Base-by-base conservation (phyloP, 176 grass and related monocot genomes). In the Chrysopogon serrulatus region DNA sequence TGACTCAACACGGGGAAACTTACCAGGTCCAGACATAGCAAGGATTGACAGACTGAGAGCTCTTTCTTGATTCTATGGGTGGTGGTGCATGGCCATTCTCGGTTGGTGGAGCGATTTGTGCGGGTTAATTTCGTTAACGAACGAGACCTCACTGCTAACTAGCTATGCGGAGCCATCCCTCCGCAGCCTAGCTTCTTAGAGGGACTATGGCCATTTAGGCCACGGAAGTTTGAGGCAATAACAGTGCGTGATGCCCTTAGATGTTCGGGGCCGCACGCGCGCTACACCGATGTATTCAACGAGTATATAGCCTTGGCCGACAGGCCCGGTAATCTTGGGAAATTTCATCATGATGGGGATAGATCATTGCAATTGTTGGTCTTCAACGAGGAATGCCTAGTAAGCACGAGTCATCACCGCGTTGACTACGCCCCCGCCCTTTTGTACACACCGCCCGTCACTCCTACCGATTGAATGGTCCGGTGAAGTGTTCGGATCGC, bases 211-310 rank as follows among this genome's bases (percentile, higher is more conserved):
- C 79, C 68, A 53, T 81, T 90, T 86, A 94, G 86, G 89, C 80
- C 88, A 87, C 36, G 64, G 39, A 94, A 94, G 92, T 91, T 94
- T 89, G 83, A 94, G 89, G 92, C 83, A 94, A 94, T 91, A 94
- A 91, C 71, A 89, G 64, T 91, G 44, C 91, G 75, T 94, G 86
- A 94, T 94, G 92, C 85, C 92, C 88, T 94, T 94, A 94, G 85
- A 90, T 94, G 88, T 90, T 90, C 53, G 88, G 62, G 88, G 79
- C 79, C 85, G 63, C 92, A 91, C 86, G 67, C 74, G 63, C 53
- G 70, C 88, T 90, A 90, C 82, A 91, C 82, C 86, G 15, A 64
- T 64, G 61, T 61, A 64, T 30, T 8, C 61, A 64, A 64, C 14
- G 61, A 64, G 61, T 64, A 31, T 32, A 32, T 64, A 2, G 15